These are phyloP conservation scores for Cladosporium halotolerans DNA, from an alignment of 2,329 filamentous ascomycete genomes.

Conservation along the genomic window DNA sequence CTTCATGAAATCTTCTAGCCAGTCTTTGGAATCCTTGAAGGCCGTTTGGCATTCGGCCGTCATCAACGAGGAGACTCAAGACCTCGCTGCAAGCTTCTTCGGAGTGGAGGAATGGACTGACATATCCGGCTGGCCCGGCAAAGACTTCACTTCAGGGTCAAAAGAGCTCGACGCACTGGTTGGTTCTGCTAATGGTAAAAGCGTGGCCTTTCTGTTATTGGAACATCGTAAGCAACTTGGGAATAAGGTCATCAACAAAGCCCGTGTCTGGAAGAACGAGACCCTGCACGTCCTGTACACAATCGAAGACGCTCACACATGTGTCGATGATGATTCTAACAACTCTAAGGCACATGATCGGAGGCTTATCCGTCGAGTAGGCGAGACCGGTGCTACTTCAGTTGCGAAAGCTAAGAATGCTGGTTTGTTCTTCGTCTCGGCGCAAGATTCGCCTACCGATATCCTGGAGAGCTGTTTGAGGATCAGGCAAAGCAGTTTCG, in stretches of 20 bases:
- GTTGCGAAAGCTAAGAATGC: background rate
- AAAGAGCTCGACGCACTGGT: slow-evolving; percentile 12
- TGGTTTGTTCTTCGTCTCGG: background rate
- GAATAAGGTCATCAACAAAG: slow-evolving; percentile 6
- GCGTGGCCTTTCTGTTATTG: slow-evolving; percentile 11
- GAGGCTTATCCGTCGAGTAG: background rate
- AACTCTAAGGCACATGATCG: background rate
- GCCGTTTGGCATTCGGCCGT: slow-evolving; percentile 6
- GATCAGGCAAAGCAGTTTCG: slow-evolving; percentile 5
- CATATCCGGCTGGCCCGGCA: slow-evolving; percentile 5
- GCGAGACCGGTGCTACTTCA: background rate
- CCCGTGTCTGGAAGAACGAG: slow-evolving; percentile 5
- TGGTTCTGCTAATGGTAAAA: slow-evolving; percentile 14
- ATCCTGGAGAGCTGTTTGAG: background rate
- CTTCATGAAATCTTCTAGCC: slow-evolving; percentile 3
- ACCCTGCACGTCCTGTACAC: slow-evolving; percentile 4
- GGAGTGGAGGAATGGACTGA: background rate
- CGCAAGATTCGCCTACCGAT: background rate
- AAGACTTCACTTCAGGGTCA: slow-evolving; percentile 1
- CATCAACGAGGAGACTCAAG: background rate
- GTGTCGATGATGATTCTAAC: background rate
- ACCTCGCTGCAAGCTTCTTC: slow-evolving; percentile 1
- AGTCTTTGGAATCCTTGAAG: background rate
- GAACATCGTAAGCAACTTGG: slow-evolving; percentile 17
- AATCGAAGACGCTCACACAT: background rate